Conservation (phyloP, 768 basidiomycete genomes). For the Leccinum ochraceum region DNA sequence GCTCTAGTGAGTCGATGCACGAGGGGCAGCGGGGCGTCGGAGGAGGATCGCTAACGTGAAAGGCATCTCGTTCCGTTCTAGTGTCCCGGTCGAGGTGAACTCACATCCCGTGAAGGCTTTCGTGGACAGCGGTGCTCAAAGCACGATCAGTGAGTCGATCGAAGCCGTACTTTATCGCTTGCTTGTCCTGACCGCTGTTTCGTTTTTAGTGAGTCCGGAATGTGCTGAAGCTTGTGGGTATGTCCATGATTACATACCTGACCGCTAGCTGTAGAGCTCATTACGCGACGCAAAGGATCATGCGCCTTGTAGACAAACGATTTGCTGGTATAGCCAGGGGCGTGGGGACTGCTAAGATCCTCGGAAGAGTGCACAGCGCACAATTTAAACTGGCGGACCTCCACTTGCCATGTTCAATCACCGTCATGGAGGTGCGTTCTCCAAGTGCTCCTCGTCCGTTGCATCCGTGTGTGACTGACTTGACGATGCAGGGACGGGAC, state of each 20-base stretch:
- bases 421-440: slow-evolving; percentile 84
- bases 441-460: neutral
- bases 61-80: slow-evolving; percentile 30
- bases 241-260: slow-evolving; percentile 25
- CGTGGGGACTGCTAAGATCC: slow-evolving; percentile 92
- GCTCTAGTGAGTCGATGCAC: slow-evolving; percentile 77
- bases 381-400: slow-evolving; percentile 88
- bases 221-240: slow-evolving; percentile 91
- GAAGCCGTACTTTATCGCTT: neutral
- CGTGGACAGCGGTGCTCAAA: slow-evolving; percentile 97
- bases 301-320: slow-evolving; percentile 88
- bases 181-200: neutral
- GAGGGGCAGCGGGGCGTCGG: neutral
- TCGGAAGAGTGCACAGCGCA: slow-evolving; percentile 92
- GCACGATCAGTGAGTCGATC: slow-evolving; percentile 81
- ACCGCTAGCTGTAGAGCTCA: slow-evolving; percentile 3
- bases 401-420: slow-evolving; percentile 86
- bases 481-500: slow-evolving; percentile 63
- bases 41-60: slow-evolving; percentile 15
- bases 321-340: slow-evolving; percentile 91
- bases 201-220: slow-evolving; percentile 76
- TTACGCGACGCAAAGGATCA: slow-evolving; percentile 54
- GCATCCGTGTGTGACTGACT: neutral
- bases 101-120: slow-evolving; percentile 90
- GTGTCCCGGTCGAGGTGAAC: slow-evolving; percentile 92